A percentile compares a stretch with the other conserved stretches of the same genome.
Evolutionary conservation across 345 rosid genomes (phyloP).

Genomic region (Stellera chamaejasme): DNA sequence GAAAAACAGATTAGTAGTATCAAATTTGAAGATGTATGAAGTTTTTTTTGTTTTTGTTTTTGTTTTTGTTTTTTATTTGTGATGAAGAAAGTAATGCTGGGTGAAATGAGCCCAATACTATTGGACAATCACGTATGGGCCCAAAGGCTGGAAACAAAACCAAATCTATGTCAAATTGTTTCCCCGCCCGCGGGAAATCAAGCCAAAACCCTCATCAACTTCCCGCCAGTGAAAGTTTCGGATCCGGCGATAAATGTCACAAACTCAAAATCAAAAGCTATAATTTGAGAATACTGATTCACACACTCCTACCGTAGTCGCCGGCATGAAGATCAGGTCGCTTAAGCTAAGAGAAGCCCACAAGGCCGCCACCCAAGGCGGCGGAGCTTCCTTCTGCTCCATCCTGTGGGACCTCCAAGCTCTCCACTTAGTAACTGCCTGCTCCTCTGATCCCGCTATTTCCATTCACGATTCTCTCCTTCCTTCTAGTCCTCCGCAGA

Average conservation of each 20-base stretch:
- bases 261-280: neutral
- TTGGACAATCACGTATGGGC: too few species aligned
- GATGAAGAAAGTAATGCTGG: too few species aligned
- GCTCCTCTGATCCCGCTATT: slow-evolving; percentile 68
- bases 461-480: slow-evolving; percentile 70
- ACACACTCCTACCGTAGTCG: neutral
- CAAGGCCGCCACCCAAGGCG: slow-evolving; percentile 30
- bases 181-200: too few species aligned
- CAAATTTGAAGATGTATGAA: too few species aligned
- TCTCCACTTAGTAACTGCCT: slow-evolving; percentile 70
- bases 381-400: slow-evolving; percentile 61
- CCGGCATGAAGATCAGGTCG: slow-evolving; percentile 67
- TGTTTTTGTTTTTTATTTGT: too few species aligned
- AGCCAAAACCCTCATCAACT: neutral
- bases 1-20: too few species aligned
- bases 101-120: too few species aligned
- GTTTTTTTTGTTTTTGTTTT: too few species aligned
- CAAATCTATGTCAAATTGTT: too few species aligned
- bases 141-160: too few species aligned
- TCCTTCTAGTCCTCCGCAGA: slow-evolving; percentile 45
- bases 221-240: neutral
- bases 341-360: slow-evolving; percentile 84
- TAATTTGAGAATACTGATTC: too few species aligned
- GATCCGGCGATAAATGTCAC: neutral
- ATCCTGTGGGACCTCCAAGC: slow-evolving; percentile 84